phyloP scores from a whole-genome alignment of 2,329 filamentous ascomycete species.

The Sarocladium brachiariae region DNA sequence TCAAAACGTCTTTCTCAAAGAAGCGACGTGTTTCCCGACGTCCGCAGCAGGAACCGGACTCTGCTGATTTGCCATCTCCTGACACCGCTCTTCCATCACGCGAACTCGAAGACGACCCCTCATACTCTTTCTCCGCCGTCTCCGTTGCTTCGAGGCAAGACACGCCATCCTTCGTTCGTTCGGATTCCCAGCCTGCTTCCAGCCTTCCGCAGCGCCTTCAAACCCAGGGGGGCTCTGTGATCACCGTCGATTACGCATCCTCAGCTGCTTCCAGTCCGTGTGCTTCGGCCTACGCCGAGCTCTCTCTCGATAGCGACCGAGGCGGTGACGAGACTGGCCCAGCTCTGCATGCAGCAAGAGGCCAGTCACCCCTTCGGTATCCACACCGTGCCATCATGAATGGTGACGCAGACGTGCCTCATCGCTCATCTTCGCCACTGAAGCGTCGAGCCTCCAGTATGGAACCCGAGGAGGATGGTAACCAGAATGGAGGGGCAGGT shows the following conservation, averaged over 20 bases:
- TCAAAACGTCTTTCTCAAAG: constrained; percentile 68
- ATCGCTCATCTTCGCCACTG: constrained; percentile 57
- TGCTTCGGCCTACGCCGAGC: constrained; percentile 46
- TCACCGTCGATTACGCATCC: constrained; percentile 42
- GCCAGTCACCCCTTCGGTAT: constrained; percentile 44
- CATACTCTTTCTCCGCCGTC: constrained; percentile 42
- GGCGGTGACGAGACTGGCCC: constrained; percentile 39
- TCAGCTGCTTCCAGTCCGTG: constrained; percentile 53
- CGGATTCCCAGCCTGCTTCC: constrained; percentile 39
- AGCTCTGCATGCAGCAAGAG: constrained; percentile 30
- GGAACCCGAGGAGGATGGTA: constrained; percentile 41
- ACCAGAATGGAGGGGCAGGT: constrained; percentile 16
- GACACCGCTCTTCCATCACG: constrained; percentile 47
- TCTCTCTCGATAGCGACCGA: constrained; percentile 50
- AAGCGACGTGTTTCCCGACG: constrained; percentile 60
- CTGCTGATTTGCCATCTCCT: constrained; percentile 28
- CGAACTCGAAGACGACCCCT: constrained; percentile 42
- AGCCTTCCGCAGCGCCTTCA: constrained; percentile 47
- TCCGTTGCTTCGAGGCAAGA: constrained; percentile 25
- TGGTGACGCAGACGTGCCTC: constrained; percentile 48
- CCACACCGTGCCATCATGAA: constrained; percentile 52
- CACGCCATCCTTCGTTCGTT: constrained; percentile 33
- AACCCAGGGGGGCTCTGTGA: constrained; percentile 33
- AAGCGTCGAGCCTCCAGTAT: constrained; percentile 59
- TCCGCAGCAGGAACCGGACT: constrained; percentile 35